phyloP scores from a whole-genome alignment of 495 filamentous ascomycete species.

The Bacidia gigantensis region DNA sequence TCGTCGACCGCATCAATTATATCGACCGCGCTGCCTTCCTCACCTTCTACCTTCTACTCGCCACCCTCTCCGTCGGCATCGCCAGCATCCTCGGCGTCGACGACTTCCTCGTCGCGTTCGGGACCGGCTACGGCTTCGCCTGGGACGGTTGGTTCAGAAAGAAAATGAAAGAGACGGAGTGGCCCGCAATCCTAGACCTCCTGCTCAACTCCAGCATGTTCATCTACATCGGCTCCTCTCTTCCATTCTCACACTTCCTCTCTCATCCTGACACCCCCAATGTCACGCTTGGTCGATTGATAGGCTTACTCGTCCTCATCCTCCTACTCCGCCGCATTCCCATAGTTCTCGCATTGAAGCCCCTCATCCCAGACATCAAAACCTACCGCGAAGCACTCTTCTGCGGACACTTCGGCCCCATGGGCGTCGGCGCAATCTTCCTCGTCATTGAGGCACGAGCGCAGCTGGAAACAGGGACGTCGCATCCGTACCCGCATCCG shows the following conservation, averaged over 20 bases:
- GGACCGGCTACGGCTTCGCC: constrained; percentile 35
- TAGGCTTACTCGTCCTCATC: constrained; percentile 30
- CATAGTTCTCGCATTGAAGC: constrained; percentile 29
- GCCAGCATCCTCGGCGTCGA: constrained; percentile 32
- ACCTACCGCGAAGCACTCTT: constrained; percentile 37
- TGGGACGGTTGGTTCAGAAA: constrained; percentile 33
- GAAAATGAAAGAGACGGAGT: constrained; percentile 28
- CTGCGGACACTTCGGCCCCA: constrained; percentile 38
- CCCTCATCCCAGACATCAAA: constrained; percentile 29
- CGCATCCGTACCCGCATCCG: constrained; percentile 23
- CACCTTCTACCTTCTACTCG: constrained; percentile 37
- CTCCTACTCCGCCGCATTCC: constrained; percentile 34
- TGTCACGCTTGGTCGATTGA: constrained; percentile 25
- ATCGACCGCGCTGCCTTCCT: constrained; percentile 31
- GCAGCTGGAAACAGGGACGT: constrained; percentile 29
- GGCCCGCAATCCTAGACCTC: constrained; percentile 32
- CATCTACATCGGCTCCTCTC: constrained; percentile 35
- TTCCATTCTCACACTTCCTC: constrained; percentile 31
- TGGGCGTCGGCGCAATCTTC: constrained; percentile 38
- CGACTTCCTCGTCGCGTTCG: constrained; percentile 39
- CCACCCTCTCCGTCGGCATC: constrained; percentile 32
- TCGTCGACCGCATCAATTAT: constrained; percentile 22
- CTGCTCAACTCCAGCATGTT: constrained; percentile 36
- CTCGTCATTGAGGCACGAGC: constrained; percentile 37
- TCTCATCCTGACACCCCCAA: constrained; percentile 20